These are phyloP conservation scores for Immersiella caudata DNA, from an alignment of 495 filamentous ascomycete genomes.

Conservation along the genomic window DNA sequence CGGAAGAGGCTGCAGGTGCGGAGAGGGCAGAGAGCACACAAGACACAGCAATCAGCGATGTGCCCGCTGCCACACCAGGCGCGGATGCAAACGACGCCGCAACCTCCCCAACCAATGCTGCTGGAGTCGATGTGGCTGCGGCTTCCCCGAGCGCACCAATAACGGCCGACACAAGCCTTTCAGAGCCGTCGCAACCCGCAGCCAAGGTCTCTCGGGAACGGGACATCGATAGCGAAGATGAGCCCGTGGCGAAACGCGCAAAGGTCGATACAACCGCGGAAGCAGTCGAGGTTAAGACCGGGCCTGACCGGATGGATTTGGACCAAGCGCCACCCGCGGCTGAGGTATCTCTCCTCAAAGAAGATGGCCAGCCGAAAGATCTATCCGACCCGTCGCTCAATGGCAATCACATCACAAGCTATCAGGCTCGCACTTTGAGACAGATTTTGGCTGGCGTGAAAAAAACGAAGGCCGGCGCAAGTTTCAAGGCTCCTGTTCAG, in stretches of 20 bases:
- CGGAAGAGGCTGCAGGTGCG: constrained; percentile 7
- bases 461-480: constrained; percentile 72
- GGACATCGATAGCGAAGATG: constrained; percentile 70
- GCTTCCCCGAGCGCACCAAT: constrained; percentile 25
- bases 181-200: constrained; percentile 36
- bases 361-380: constrained; percentile 25
- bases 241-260: constrained; percentile 75
- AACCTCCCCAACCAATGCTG: constrained; percentile 18
- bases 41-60: constrained; percentile 34
- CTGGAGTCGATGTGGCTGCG: constrained; percentile 13
- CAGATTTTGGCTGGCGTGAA: constrained; percentile 69
- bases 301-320: constrained; percentile 27
- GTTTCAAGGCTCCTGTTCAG: constrained; percentile 75
- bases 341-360: constrained; percentile 6
- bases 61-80: constrained; percentile 28
- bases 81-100: constrained; percentile 26
- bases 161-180: constrained; percentile 42
- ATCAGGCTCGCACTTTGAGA: constrained; percentile 50
- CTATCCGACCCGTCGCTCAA: constrained; percentile 34
- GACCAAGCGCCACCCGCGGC: constrained; percentile 16
- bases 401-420: constrained; percentile 45
- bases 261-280: constrained; percentile 48
- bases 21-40: constrained; percentile 31
- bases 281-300: constrained; percentile 31
- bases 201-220: constrained; percentile 69